These are phyloP conservation scores for Sporothrix phasma DNA, from an alignment of 2,329 filamentous ascomycete genomes.

Conservation along the genomic window DNA sequence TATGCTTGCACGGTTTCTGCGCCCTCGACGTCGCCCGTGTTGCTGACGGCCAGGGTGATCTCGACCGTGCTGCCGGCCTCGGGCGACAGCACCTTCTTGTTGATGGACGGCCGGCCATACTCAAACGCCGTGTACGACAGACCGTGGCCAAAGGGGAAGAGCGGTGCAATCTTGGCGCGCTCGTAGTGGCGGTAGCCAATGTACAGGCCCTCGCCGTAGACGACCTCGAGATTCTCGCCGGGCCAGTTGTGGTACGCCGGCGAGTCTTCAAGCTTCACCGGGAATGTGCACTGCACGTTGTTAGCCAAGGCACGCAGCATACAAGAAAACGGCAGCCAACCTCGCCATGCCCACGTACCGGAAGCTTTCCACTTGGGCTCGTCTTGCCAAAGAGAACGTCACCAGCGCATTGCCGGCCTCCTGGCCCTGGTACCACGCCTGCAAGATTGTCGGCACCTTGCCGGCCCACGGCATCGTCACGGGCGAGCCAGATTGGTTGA, in stretches of 20 bases:
- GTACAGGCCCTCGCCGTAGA: constrained; percentile 64
- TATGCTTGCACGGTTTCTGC: constrained; percentile 60
- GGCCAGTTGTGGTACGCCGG: constrained; percentile 66
- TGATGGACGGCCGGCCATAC: constrained; percentile 38
- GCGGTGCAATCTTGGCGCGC: constrained; percentile 44
- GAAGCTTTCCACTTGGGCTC: constrained; percentile 59
- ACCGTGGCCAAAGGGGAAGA: constrained; percentile 66
- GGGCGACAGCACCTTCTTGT: constrained; percentile 34
- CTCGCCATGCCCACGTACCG: constrained; percentile 31
- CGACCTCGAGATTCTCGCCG: constrained; percentile 55
- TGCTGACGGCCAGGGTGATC: constrained; percentile 39
- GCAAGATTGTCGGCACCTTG: constrained; percentile 54
- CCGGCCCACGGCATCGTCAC: constrained; percentile 62
- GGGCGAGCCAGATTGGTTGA: constrained; percentile 60
- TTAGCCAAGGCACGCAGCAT: not conserved
- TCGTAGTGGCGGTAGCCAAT: constrained; percentile 69
- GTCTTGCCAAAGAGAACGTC: constrained; percentile 54
- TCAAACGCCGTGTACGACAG: constrained; percentile 63
- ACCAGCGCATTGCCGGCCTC: constrained; percentile 59
- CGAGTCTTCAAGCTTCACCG: constrained; percentile 51
- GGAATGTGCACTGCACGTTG: constrained; percentile 51
- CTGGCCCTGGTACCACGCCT: constrained; percentile 62
- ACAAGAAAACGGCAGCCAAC: too few species aligned
- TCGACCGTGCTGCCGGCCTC: constrained; percentile 28
- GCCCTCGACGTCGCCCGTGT: constrained; percentile 47